Evolutionary conservation across 2,329 filamentous ascomycete genomes (phyloP), one percentile per base, ranked within the genome.

Genomic region (Epichloe amarillans): DNA sequence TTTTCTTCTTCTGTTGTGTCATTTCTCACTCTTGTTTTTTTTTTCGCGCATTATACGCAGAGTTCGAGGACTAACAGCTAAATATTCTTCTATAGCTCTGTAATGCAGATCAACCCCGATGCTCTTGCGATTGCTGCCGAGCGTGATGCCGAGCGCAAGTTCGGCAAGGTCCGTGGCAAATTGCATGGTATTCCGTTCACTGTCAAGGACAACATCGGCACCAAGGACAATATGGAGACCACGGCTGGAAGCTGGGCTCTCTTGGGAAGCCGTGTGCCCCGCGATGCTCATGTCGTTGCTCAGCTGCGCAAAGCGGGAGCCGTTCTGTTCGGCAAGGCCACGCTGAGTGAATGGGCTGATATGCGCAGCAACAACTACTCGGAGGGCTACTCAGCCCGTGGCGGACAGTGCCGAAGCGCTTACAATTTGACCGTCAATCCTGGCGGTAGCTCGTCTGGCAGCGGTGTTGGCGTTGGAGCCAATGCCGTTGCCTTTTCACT

Each of bases 181-280:
- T 71, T 90, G 1, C 85, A 89, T 61, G 85, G 85, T 3, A 86
- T 90, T 42, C 85, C 86, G 0, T 86, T 86, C 61, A 70, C 84
- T 2, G 77, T 88, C 55, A 89, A 89, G 65, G 84, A 89, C 61
- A 84, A 83, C 60, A 83, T 86, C 50, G 81, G 73, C 23, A 80
- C 76, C 8, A 80, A 79, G 55, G 84, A 88, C 61, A 75, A 75
- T 48, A 77, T 89, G 74, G 76, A 88, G 61, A 89, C 84, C 0
- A 88, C 85, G 0, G 84, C 84, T 0, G 86, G 86, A 0, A 80
- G 75, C 58, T 82, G 72, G 74, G 80, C 80, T 17, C 72, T 89
- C 0, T 63, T 84, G 1, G 84, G 84, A 1, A 80, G 73, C 44
- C 67, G 82, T 0, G 79, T 85, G 0, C 82, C 83, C 3, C 74